These are phyloP conservation scores for Solanum chacoense DNA, from an alignment of 305 asterid genomes.

Conservation along the genomic window DNA sequence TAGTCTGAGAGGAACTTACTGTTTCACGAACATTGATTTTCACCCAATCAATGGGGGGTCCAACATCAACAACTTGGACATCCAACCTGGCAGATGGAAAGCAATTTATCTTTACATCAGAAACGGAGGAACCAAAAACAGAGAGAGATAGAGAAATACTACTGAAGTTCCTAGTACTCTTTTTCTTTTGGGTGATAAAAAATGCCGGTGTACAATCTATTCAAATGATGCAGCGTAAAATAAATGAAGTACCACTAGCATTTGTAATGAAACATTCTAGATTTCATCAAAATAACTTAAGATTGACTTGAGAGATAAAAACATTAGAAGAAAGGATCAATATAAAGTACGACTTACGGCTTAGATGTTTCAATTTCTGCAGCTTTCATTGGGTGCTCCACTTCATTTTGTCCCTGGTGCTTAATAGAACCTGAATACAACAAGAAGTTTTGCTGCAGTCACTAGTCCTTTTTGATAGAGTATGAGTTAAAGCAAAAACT, in stretches of 20 bases:
- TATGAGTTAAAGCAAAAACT: no score
- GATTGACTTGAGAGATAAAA: background rate
- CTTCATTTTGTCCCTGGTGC: conserved; percentile 77
- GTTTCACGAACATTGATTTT: conserved; percentile 80
- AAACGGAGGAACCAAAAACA: background rate
- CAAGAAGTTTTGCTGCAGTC: background rate
- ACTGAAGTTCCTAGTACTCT: background rate
- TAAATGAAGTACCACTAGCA: no score
- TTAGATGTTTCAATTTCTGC: conserved; percentile 55
- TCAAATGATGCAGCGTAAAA: no score
- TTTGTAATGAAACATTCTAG: no score
- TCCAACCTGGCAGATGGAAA: conserved; percentile 40
- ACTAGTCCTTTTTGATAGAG: background rate
- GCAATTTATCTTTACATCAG: background rate
- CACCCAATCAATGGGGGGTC: conserved; percentile 93
- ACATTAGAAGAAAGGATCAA: background rate
- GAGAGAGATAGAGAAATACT: background rate
- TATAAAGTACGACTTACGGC: conserved; percentile 36
- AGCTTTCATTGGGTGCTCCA: conserved; percentile 51
- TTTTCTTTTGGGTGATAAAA: background rate
- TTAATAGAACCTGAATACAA: conserved; percentile 33
- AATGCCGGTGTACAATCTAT: background rate
- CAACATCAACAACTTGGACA: conserved; percentile 66
- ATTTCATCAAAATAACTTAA: no score
- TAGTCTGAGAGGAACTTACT: conserved; percentile 31